These are phyloP conservation scores for Saposhnikovia divaricata DNA, from an alignment of 129 eudicot species.

Conservation along the genomic window DNA sequence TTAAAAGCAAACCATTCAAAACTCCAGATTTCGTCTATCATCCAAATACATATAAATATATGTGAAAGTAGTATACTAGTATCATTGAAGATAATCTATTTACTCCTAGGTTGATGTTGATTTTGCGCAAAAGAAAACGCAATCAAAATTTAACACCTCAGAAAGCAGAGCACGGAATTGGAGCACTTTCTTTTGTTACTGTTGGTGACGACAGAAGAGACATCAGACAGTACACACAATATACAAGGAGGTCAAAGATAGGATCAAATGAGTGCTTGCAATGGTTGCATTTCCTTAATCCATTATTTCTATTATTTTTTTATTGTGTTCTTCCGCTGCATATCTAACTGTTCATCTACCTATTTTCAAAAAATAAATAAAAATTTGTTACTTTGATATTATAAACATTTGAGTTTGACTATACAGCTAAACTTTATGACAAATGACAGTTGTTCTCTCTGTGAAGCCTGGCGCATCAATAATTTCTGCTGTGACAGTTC, in stretches of 20 bases:
- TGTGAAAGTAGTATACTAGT: neutral
- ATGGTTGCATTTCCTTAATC: neutral
- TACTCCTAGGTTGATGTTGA: neutral
- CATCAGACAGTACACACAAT: neutral
- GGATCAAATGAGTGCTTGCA: neutral
- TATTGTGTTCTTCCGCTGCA: neutral
- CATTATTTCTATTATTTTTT: neutral
- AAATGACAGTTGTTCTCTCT: neutral
- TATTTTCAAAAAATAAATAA: neutral
- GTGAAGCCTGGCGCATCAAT: neutral
- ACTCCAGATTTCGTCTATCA: neutral
- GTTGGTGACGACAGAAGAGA: neutral
- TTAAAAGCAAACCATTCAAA: neutral
- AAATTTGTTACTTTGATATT: neutral
- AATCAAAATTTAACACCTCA: neutral
- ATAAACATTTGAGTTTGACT: neutral
- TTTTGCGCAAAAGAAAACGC: neutral
- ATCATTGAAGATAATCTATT: neutral
- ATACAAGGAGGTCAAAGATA: neutral
- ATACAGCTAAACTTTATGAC: neutral
- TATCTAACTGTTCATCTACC: neutral
- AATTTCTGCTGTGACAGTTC: neutral
- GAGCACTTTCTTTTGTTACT: neutral
- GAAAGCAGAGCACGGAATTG: neutral
- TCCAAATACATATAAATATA: neutral